Evolutionary conservation across 768 basidiomycete species (phyloP), one percentile per base, ranked within the genome.

Genomic region (Vararia minispora): DNA sequence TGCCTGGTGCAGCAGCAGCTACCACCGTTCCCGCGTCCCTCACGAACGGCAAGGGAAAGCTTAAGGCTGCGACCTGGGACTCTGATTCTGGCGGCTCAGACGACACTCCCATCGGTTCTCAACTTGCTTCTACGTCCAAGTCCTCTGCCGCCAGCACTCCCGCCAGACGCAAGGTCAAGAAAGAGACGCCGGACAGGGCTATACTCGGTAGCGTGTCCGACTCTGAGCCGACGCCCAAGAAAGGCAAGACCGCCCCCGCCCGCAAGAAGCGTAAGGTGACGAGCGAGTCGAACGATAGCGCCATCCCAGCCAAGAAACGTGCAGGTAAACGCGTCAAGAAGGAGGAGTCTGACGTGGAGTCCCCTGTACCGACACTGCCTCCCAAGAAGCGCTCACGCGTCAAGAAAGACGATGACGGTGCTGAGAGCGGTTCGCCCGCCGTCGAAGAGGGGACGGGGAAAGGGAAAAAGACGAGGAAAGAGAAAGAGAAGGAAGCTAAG

Each of bases 401-500:
- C 43, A 69, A 70, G 56, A 72, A 60, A 45, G 62, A 64, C 35
- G 62, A 66, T 45, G 52, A 58, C n/a, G 51, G 55, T 39, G 35
- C 43, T 39, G 21, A 57, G n/a, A 43, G 39, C n/a, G 43, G 45
- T 2, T 54, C 64, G 31, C 55, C 61, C 6, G 56, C 60, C 40
- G 71, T 71, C 45, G 56, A 47, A 20, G 68, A 65, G 44, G 63
- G 52, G 22, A 54, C 54, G 36, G 46, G 58, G 30, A 70, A 63
- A 46, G 54, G n/a, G 6, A 16, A 33, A 21, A 40, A 39, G 10
- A 41, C 39, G 59, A 74, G 68, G 57, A 76, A 65, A 57, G 65
- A 65, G 50, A 68, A 70, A 52, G 66, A 74, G 53, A 71, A 82
- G 40, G 74, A 76, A 51, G 60, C 64, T 50, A 61, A 69, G 29